phyloP scores from a whole-genome alignment of 2,329 filamentous ascomycete species.

The Ophiostoma tasmaniense region DNA sequence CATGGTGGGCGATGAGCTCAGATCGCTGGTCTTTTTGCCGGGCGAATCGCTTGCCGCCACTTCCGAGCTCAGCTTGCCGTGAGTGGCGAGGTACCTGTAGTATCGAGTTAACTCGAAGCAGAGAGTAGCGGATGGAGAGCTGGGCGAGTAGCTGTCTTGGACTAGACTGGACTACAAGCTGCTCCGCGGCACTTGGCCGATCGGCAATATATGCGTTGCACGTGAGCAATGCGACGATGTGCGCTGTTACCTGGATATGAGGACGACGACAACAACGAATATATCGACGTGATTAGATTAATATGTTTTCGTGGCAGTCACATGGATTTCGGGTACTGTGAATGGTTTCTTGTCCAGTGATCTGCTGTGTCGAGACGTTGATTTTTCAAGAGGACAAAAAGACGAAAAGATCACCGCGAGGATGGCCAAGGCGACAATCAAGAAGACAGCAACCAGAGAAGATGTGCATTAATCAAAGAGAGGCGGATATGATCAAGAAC shows the following conservation, averaged over 20 bases:
- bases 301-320: not conserved
- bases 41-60: not conserved
- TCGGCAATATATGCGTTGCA: not conserved
- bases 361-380: not conserved
- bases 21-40: not conserved
- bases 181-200: not conserved
- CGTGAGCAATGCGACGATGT: not conserved
- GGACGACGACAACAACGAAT: not conserved
- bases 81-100: not conserved
- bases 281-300: not conserved
- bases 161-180: not conserved
- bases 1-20: not conserved
- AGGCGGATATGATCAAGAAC: no score
- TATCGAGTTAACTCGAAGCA: no score
- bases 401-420: no score
- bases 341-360: not conserved
- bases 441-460: no score
- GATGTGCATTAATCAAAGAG: no score
- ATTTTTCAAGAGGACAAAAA: no score
- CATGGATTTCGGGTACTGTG: not conserved
- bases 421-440: no score
- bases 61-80: not conserved
- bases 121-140: not conserved
- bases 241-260: not conserved
- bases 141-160: not conserved